Evolutionary conservation across 805 yeast species (phyloP), one percentile per base, ranked within the genome.

Genomic region (Isabelozyma heimii): DNA sequence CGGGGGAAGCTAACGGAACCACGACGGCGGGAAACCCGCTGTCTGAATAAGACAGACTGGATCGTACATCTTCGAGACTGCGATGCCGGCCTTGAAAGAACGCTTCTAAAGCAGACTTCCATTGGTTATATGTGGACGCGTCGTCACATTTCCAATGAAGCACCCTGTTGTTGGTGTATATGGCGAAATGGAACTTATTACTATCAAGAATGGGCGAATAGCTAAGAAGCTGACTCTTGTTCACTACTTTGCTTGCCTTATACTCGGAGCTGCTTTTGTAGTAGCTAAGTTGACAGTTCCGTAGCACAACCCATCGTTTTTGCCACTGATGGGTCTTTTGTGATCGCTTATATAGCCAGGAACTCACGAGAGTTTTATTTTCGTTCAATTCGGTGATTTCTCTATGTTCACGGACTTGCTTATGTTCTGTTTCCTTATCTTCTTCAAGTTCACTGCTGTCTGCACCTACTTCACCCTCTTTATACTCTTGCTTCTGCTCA

Each of bases 231-330:
- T 52, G 53, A 37, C 33, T 55, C 24, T 51, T 58, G 62, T 49
- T 59, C 8, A 70, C 54, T 12, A 74, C 75, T 43, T 53, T 59
- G 17, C 60, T 51, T 0, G 77, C 72, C 45, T 69, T 69, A 55
- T 70, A 65, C 52, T 74, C 79, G 26, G 55, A 52, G 6, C 66
- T 52, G 49, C 71, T 72, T 45, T 70, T 70, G 54, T 74, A 74
- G 56, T 68, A 72, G 8, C 71, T 58, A 15, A 73, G 56, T 51
- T 72, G 77, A 41, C 67, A 59, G n/a, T 57, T 54, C 30, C 78
- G 53, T 5, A 74, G 57, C 4, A 69, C 73, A 39, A 66, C 69
- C 78, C 79, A 74, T 30, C 58, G 54, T 47, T 58, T 62, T 51
- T 70, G 70, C 74, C 76, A 74, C 28, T 58, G 63, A 50, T 62